Evolutionary conservation across 176 grass and related monocot species (phyloP), one percentile per base, ranked within the genome.

Genomic region (Lolium rigidum): DNA sequence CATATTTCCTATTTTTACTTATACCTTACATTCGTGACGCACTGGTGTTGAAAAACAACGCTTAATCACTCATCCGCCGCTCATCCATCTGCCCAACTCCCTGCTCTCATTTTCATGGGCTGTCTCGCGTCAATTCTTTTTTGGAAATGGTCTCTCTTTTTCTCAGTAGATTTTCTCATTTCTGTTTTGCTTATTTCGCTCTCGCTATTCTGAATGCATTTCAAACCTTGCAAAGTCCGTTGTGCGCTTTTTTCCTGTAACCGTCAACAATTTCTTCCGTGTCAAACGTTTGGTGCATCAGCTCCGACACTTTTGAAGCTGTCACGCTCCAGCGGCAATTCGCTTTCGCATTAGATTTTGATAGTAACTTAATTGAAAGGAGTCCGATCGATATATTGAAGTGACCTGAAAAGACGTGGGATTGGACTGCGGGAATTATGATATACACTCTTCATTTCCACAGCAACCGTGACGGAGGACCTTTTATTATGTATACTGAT

Each of bases 271-370:
- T 44, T 21, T 46, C 4, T 9, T 1, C 22, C 22, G 6, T 20
- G 3, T 83, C 24, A 39, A 74, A 60, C 10, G 51, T 18, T 25
- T 38, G 61, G 71, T 50, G 80, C 72, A 57, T 47, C 22, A 35
- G 10, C 31, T 26, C 20, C 16, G 2, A 16, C 61, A 14, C 48
- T 22, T 37, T 67, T 67, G 22, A 56, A 63, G 24, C 3, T 74
- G 17, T 31, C 76, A 76, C 18, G 38, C 49, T 76, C 6, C 59
- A n/a, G 14, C 50, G 51, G 6, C 69, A 62, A 9, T 52, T 89
- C 70, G n/a, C 50, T 70, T 56, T 76, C 58, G 6, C 80, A 15
- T 49, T 83, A 56, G 22, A 83, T 74, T 56, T 83, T 15, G 80
- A 90, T 0, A 74, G 80, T 48, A 57, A 83, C 79, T 82, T 51